Base-by-base conservation (phyloP, 1,139 yeast species). In the Lodderomyces orthopsilosis region DNA sequence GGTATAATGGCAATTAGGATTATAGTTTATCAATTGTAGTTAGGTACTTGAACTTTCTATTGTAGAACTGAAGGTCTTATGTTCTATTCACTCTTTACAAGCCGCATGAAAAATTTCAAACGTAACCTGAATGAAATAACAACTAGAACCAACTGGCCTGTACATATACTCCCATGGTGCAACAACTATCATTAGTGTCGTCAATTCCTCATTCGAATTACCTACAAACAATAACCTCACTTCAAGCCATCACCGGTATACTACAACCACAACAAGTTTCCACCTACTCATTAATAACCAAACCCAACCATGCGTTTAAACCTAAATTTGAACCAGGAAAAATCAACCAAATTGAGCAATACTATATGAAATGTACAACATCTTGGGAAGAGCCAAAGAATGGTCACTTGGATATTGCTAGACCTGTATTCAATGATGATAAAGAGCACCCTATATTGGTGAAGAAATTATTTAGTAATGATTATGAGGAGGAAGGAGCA, bases 321-420 rank as follows among this genome's bases (percentile, higher is more conserved):
- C 79, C 79, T 28, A 70, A 70, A 52, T 65, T 70, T 43, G 78
- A 73, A 51, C 75, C 78, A 1, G 79, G 79, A 4, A 73, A 73
- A 50, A 74, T 74, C 49, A 73, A 74, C 52, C 78, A 74, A 51
- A 72, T 73, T 15, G 78, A 73, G 48, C 77, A 71, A 54, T 68
- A 70, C 53, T 68, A 53, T 51, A 71, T 73, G 76, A 68, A 63
- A 54, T 69, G 76, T 49, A 62, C 61, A 27, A 72, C 78, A 8
- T 63, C 70, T 5, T 74, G 78, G 78, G 21, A 7, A n/a, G 23
- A 32, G 1, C 4, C n/a, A 7, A 55, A 58, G 18, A 70, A 62
- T 38, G 50, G 50, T 1, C 54, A 59, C 1, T 50, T 68, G 21
- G 65, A 66, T 42, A 52, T 70, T n/a, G 46, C 63, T 10, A 39